Evolutionary conservation across 179 eudicot genomes (phyloP).

Genomic region (Spergularia azorica): DNA sequence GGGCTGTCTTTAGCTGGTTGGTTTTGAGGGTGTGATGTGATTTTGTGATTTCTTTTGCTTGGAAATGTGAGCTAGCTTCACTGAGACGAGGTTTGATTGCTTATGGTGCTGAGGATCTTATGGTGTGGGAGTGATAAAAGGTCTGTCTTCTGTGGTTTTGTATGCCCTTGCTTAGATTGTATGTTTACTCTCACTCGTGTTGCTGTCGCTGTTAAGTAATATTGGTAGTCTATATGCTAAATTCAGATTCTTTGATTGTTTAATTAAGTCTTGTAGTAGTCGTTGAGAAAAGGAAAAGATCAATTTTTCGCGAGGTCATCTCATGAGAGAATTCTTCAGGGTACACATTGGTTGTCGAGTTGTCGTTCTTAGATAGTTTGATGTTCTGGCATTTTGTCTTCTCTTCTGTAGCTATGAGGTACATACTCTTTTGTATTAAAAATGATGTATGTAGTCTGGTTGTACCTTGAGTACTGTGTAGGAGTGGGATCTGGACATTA

Average conservation of each 20-base stretch:
- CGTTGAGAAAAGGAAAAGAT: not conserved
- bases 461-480: not conserved
- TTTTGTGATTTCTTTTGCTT: not conserved
- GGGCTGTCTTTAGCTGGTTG: not conserved
- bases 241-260: not conserved
- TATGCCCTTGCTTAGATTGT: not conserved
- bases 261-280: not conserved
- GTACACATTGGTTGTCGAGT: not conserved
- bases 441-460: slow-evolving; percentile 21
- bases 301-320: not conserved
- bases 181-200: not conserved
- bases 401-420: too few species aligned
- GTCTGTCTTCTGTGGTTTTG: not conserved
- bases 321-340: slow-evolving; percentile 2
- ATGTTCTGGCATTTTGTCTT: too few species aligned
- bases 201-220: not conserved
- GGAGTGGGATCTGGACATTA: slow-evolving; percentile 10
- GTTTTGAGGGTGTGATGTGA: not conserved
- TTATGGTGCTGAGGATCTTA: not conserved
- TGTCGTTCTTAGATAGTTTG: not conserved
- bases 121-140: not conserved
- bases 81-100: not conserved
- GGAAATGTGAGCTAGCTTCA: not conserved
- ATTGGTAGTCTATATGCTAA: too few species aligned
- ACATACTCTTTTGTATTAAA: not conserved